Evolutionary conservation across 2,329 filamentous ascomycete species (phyloP).

Genomic region (Penicillium griseofulvum): DNA sequence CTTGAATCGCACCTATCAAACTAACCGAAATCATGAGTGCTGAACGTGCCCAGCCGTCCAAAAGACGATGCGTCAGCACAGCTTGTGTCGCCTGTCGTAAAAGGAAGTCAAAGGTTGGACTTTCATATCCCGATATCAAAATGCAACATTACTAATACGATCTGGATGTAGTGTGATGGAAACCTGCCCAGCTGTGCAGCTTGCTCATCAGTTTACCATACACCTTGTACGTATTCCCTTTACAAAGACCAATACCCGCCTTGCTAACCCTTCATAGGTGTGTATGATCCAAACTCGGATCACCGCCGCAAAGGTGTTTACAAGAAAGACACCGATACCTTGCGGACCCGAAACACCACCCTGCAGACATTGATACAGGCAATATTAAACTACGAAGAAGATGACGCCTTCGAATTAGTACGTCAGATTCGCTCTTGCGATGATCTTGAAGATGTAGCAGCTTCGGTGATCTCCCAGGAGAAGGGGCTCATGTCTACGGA

Average conservation of each 20-base stretch:
- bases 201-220: conserved; percentile 84
- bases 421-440: conserved; percentile 84
- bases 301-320: conserved; percentile 96
- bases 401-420: conserved; percentile 79
- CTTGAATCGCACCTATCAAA: conserved; percentile 12
- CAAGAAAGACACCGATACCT: conserved; percentile 83
- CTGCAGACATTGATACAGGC: conserved; percentile 90
- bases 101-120: conserved; percentile 66
- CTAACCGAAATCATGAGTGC: conserved; percentile 28
- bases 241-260: background rate
- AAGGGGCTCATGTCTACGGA: conserved; percentile 46
- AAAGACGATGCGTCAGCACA: conserved; percentile 78
- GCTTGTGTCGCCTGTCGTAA: conserved; percentile 77
- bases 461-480: conserved; percentile 56
- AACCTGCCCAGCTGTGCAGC: conserved; percentile 88
- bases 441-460: conserved; percentile 63
- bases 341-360: conserved; percentile 83
- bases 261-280: conserved; percentile 57
- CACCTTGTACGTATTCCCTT: conserved; percentile 35
- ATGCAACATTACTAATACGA: conserved; percentile 3
- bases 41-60: conserved; percentile 42
- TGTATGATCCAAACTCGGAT: conserved; percentile 95
- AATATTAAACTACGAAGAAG: conserved; percentile 85
- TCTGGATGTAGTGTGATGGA: conserved; percentile 69
- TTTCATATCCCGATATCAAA: background rate